Evolutionary conservation across 805 yeast genomes (phyloP).

Genomic region (Starmerella powellii): DNA sequence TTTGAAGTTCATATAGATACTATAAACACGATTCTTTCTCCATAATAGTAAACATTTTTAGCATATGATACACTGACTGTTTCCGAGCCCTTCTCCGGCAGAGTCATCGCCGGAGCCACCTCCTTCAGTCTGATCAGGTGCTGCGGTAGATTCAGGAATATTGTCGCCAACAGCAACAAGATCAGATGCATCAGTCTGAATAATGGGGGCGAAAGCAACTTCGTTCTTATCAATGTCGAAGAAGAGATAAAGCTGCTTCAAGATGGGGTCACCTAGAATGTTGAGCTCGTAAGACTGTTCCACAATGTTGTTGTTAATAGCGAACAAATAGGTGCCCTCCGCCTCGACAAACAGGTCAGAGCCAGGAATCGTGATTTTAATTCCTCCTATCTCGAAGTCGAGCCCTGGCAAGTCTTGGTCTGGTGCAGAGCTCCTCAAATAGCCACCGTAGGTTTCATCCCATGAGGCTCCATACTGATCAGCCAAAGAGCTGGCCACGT

Average conservation of each 20-base stretch:
- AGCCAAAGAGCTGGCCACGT: constrained; percentile 9
- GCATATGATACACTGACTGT: too few relatives aligned
- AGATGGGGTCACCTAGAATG: constrained; percentile 39
- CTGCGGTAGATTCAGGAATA: constrained; percentile 10
- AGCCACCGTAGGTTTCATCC: background rate
- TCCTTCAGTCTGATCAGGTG: constrained; percentile 12
- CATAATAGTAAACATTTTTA: too few relatives aligned
- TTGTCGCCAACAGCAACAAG: constrained; percentile 6
- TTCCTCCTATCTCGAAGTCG: constrained; percentile 17
- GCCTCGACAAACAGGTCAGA: constrained; percentile 21
- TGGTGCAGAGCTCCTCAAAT: background rate
- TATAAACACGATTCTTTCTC: too few relatives aligned
- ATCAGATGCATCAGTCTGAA: constrained; percentile 1
- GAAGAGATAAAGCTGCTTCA: constrained; percentile 51
- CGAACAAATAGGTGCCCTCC: constrained; percentile 4
- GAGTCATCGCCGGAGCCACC: too few relatives aligned
- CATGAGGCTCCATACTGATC: constrained; percentile 8
- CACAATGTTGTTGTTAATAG: constrained; percentile 4
- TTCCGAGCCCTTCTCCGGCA: too few relatives aligned
- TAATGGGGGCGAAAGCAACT: constrained; percentile 42
- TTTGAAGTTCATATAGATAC: too few relatives aligned
- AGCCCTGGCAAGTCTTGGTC: constrained; percentile 3
- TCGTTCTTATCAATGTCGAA: constrained; percentile 48
- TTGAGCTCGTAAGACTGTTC: background rate
- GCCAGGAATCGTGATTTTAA: constrained; percentile 19